These are phyloP conservation scores for Lipomyces orientalis DNA, from an alignment of 805 yeast genomes.

Conservation along the genomic window DNA sequence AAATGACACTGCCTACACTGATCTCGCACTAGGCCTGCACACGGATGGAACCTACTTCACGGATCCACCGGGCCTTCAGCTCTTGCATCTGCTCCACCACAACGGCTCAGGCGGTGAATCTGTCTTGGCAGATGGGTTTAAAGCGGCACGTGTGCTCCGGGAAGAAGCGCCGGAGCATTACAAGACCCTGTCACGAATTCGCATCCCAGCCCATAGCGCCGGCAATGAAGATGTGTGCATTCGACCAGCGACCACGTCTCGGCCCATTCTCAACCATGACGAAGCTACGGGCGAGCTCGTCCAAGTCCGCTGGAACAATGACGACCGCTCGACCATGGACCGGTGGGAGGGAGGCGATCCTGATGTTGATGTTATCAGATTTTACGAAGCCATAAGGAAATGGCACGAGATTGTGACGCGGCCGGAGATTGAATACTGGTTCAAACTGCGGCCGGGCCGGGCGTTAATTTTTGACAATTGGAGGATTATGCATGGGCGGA, in stretches of 20 bases:
- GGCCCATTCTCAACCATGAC: constrained; percentile 63
- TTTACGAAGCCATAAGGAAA: constrained; percentile 62
- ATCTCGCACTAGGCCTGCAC: constrained; percentile 65
- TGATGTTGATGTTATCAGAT: constrained; percentile 51
- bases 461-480: constrained; percentile 70
- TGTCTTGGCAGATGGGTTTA: constrained; percentile 69
- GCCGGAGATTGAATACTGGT: constrained; percentile 57
- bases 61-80: constrained; percentile 72
- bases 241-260: constrained; percentile 58
- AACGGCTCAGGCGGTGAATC: constrained; percentile 70
- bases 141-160: constrained; percentile 59
- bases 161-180: constrained; percentile 57
- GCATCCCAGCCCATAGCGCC: constrained; percentile 74
- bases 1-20: constrained; percentile 75
- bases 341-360: constrained; percentile 50
- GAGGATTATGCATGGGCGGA: constrained; percentile 73
- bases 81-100: constrained; percentile 68
- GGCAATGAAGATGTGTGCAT: constrained; percentile 70
- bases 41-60: constrained; percentile 80
- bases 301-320: constrained; percentile 74
- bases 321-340: constrained; percentile 69
- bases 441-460: constrained; percentile 67
- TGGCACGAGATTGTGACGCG: constrained; percentile 62
- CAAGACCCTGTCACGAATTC: constrained; percentile 55
- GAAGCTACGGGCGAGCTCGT: constrained; percentile 54